Evolutionary conservation across 495 filamentous ascomycete genomes (phyloP).

Genomic region (Podospora didyma): DNA sequence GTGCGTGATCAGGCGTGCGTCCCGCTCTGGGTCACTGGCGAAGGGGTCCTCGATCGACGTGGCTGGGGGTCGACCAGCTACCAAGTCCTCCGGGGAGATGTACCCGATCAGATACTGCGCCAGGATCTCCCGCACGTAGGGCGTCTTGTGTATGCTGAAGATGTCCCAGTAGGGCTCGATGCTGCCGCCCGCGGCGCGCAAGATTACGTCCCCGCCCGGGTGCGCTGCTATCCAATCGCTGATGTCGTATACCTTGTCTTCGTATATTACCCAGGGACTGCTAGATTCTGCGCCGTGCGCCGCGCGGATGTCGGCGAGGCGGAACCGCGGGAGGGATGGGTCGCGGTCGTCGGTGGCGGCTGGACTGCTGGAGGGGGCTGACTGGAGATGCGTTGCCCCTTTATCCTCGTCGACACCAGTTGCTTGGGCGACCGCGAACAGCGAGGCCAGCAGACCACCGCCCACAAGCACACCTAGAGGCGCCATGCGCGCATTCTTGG

Average conservation of each 20-base stretch:
- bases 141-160: slow-evolving; percentile 56
- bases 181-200: slow-evolving; percentile 51
- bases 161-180: slow-evolving; percentile 63
- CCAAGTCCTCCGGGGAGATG: slow-evolving; percentile 48
- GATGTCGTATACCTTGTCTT: slow-evolving; percentile 56
- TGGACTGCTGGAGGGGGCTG: background rate
- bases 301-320: slow-evolving; percentile 43
- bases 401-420: slow-evolving; percentile 1
- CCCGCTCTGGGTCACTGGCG: slow-evolving; percentile 45
- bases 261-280: slow-evolving; percentile 48
- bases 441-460: slow-evolving; percentile 20
- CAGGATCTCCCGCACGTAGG: slow-evolving; percentile 55
- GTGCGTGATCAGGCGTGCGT: slow-evolving; percentile 41
- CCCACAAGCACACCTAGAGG: slow-evolving; percentile 21
- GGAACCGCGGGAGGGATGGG: slow-evolving; percentile 38
- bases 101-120: slow-evolving; percentile 51
- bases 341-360: slow-evolving; percentile 26
- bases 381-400: background rate
- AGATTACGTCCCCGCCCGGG: slow-evolving; percentile 57
- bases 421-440: slow-evolving; percentile 15
- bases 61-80: slow-evolving; percentile 36
- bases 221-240: slow-evolving; percentile 56
- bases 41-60: slow-evolving; percentile 53
- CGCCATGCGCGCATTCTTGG: slow-evolving; percentile 13
- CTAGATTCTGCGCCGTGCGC: slow-evolving; percentile 44